Conservation (phyloP, 2,329 filamentous ascomycete species). For the Fusarium sterilihyphosum region DNA sequence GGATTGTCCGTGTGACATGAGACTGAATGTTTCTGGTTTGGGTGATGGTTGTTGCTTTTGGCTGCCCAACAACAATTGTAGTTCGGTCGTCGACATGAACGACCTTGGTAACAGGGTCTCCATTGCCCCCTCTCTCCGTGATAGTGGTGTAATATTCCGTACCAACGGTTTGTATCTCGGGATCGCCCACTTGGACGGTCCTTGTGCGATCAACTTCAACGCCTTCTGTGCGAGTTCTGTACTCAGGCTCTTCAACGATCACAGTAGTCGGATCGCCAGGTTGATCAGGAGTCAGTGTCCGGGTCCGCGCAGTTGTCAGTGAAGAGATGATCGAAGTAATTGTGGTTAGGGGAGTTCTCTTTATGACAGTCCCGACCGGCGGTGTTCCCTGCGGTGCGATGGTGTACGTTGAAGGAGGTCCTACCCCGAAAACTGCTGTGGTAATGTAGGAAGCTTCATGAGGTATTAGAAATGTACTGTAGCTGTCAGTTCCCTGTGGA, state of each 20-base stretch:
- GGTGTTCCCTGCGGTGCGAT: constrained; percentile 6
- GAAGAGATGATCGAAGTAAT: constrained; percentile 6
- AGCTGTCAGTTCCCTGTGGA: not conserved
- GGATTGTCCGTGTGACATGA: not conserved
- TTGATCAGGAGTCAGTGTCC: not conserved
- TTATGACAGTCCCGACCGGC: not conserved
- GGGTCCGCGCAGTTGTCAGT: not conserved
- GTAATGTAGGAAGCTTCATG: not conserved
- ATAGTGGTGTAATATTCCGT: not conserved
- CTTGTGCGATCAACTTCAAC: not conserved
- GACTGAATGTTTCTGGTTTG: not conserved
- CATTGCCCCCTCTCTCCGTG: not conserved
- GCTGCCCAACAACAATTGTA: not conserved
- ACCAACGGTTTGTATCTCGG: not conserved
- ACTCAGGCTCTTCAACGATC: not conserved
- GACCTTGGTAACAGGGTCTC: not conserved
- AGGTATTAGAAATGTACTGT: not conserved
- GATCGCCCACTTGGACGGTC: not conserved
- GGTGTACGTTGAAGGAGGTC: not conserved
- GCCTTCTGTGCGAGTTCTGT: not conserved
- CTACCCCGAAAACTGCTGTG: not conserved
- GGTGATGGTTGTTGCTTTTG: not conserved
- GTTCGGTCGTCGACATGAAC: not conserved
- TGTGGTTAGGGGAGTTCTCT: not conserved
- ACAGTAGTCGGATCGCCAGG: not conserved